Conservation (phyloP, 2,329 filamentous ascomycete genomes). For the Sarocladium strictum region DNA sequence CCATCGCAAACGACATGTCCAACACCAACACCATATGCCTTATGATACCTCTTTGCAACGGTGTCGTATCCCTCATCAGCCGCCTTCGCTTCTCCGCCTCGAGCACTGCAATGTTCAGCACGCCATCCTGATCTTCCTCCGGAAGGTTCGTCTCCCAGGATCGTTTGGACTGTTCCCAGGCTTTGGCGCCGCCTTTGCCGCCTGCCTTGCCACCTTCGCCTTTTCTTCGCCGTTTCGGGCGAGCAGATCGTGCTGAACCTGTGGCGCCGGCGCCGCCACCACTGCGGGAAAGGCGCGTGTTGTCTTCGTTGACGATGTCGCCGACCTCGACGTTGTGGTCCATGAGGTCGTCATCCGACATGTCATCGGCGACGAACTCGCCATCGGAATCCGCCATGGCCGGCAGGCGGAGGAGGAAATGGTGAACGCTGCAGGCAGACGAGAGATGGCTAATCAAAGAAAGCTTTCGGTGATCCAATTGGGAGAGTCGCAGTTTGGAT, state of each 20-base stretch:
- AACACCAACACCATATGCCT: slow-evolving; percentile 88
- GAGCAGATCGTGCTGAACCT: neutral
- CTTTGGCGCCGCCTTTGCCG: slow-evolving; percentile 40
- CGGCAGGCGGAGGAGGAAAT: neutral
- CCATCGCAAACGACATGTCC: slow-evolving; percentile 90
- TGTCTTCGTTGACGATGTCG: slow-evolving; percentile 33
- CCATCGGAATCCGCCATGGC: slow-evolving; percentile 68
- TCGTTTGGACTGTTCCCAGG: slow-evolving; percentile 62
- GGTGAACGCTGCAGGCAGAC: neutral
- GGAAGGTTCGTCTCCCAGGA: slow-evolving; percentile 66
- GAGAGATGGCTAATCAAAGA: neutral
- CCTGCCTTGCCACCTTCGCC: slow-evolving; percentile 21
- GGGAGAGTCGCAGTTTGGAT: neutral
- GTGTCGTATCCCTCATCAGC: slow-evolving; percentile 87
- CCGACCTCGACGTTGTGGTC: slow-evolving; percentile 25
- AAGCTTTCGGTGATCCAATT: neutral
- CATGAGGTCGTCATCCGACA: slow-evolving; percentile 59
- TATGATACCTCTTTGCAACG: slow-evolving; percentile 93
- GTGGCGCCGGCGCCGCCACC: slow-evolving; percentile 5
- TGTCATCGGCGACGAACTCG: slow-evolving; percentile 58
- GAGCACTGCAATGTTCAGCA: slow-evolving; percentile 68
- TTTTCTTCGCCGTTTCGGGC: slow-evolving; percentile 2
- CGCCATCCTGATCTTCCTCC: slow-evolving; percentile 69
- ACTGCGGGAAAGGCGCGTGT: slow-evolving; percentile 22
- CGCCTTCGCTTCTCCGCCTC: slow-evolving; percentile 78